Conservation (phyloP, 2,329 filamentous ascomycete genomes). For the Cladophialophora carrionii region DNA sequence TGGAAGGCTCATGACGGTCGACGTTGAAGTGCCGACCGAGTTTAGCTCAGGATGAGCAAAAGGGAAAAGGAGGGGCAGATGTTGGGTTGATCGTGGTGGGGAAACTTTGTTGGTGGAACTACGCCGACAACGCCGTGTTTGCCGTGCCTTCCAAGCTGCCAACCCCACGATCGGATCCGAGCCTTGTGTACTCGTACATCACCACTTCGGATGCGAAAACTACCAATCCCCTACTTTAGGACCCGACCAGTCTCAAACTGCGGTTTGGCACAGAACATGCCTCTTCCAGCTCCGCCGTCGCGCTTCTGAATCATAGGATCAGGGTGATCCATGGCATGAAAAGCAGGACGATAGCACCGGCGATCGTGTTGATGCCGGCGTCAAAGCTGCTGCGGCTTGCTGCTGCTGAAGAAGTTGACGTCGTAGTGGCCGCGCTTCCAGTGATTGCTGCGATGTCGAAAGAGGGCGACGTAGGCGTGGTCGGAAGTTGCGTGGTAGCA, state of each 20-base stretch:
- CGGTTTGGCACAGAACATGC: background rate
- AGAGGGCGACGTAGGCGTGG: background rate
- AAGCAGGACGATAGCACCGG: background rate
- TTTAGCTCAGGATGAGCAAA: background rate
- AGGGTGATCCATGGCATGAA: background rate
- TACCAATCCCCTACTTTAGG: background rate
- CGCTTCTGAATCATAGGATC: background rate
- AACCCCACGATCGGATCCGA: background rate
- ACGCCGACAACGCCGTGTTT: slow-evolving; percentile 6
- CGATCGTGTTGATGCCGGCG: background rate
- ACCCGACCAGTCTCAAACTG: background rate
- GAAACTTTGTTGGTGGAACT: background rate
- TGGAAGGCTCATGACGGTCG: background rate
- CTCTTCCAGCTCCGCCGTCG: background rate
- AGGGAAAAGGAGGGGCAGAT: background rate
- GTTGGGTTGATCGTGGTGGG: slow-evolving; percentile 1
- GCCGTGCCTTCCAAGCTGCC: background rate
- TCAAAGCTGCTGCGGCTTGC: background rate
- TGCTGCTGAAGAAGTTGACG: background rate
- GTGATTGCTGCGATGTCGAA: background rate
- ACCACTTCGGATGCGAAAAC: background rate
- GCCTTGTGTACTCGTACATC: background rate
- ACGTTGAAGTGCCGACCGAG: slow-evolving; percentile 1
- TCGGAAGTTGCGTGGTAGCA: background rate
- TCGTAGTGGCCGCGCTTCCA: background rate